Conservation (phyloP, 2,329 filamentous ascomycete genomes). For the Catunica adiposa region DNA sequence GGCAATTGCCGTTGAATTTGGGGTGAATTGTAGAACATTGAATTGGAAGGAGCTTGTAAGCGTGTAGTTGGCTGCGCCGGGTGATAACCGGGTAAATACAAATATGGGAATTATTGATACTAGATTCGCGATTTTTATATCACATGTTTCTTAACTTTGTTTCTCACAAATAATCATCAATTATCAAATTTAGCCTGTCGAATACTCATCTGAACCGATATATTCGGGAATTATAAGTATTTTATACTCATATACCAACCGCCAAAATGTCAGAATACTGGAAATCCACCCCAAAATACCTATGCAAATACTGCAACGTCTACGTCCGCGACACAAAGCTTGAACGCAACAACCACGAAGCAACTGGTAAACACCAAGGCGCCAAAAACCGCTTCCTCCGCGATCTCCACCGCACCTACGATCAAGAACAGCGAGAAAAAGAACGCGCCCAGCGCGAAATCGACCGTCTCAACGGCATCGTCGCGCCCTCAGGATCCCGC, state of each 20-base stretch:
- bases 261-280: slow-evolving; percentile 80
- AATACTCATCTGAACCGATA: background rate
- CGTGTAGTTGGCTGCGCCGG: slow-evolving; percentile 11
- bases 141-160: background rate
- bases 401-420: slow-evolving; percentile 71
- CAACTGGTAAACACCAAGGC: slow-evolving; percentile 68
- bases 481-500: slow-evolving; percentile 22
- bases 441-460: slow-evolving; percentile 72
- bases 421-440: slow-evolving; percentile 64
- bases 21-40: too few species aligned
- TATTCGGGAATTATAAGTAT: background rate
- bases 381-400: slow-evolving; percentile 78
- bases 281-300: slow-evolving; percentile 95
- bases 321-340: slow-evolving; percentile 87
- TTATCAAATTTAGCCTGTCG: too few species aligned
- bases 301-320: slow-evolving; percentile 91
- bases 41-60: background rate
- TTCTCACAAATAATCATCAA: too few species aligned
- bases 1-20: too few species aligned
- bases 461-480: slow-evolving; percentile 65
- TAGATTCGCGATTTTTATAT: background rate
- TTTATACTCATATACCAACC: background rate
- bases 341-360: slow-evolving; percentile 77
- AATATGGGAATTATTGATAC: background rate
- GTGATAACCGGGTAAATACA: slow-evolving; percentile 6